These are phyloP conservation scores for Apiospora marii DNA, from an alignment of 2,329 filamentous ascomycete genomes.

Conservation along the genomic window DNA sequence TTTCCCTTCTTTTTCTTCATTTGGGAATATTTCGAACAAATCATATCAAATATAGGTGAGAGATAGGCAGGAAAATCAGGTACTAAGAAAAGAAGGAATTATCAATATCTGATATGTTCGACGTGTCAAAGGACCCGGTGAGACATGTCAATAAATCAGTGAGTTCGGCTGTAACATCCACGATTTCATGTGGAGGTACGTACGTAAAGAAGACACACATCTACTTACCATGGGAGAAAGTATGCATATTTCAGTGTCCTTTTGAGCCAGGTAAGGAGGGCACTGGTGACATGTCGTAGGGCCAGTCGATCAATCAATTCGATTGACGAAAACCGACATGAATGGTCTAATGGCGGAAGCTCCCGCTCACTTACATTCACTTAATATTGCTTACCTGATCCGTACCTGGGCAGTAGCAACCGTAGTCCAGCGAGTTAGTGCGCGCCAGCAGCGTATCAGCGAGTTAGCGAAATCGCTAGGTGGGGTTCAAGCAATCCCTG, in stretches of 20 bases:
- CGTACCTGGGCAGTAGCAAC: not conserved
- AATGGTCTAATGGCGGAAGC: constrained; percentile 1
- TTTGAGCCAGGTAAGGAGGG: not conserved
- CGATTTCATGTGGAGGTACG: not conserved
- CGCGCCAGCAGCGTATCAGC: not conserved
- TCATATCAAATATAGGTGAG: not conserved
- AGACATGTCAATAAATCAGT: not conserved
- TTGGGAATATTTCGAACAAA: not conserved
- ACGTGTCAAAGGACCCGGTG: not conserved
- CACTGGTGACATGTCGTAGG: not conserved
- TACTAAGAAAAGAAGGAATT: not conserved
- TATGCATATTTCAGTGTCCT: not conserved
- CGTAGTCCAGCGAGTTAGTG: not conserved
- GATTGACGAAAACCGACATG: not conserved
- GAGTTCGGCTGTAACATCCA: not conserved
- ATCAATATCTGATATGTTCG: not conserved
- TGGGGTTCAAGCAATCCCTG: not conserved
- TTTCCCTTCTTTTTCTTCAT: not conserved
- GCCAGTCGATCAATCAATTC: not conserved
- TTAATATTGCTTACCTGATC: not conserved
- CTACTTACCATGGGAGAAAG: not conserved
- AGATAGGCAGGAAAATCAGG: not conserved
- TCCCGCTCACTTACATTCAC: not conserved
- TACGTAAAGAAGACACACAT: not conserved
- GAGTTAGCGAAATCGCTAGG: not conserved